These are phyloP conservation scores for Podaxis rugospora DNA, from an alignment of 768 basidiomycete species.

Conservation along the genomic window DNA sequence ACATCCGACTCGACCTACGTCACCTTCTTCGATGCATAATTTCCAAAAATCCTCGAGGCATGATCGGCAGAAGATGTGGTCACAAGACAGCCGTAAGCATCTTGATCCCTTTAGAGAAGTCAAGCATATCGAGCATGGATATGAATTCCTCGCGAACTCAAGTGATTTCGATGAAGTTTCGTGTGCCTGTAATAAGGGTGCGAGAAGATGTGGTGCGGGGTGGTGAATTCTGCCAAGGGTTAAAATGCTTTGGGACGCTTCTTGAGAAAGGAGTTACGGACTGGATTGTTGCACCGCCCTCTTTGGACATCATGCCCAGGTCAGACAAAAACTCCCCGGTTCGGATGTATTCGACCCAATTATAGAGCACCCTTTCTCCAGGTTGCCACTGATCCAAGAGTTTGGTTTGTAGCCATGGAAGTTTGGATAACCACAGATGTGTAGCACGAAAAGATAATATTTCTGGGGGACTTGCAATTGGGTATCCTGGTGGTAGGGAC, in stretches of 20 bases:
- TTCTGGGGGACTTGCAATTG: constrained; percentile 45
- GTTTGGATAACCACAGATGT: constrained; percentile 53
- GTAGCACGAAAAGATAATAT: constrained; percentile 52
- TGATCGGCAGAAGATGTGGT: constrained; percentile 79
- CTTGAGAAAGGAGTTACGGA: background rate
- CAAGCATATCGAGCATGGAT: constrained; percentile 76
- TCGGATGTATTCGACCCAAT: constrained; percentile 70
- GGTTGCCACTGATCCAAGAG: constrained; percentile 57
- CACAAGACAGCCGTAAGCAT: constrained; percentile 67
- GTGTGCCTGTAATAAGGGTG: constrained; percentile 42
- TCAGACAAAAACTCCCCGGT: constrained; percentile 57
- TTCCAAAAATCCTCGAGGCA: constrained; percentile 84
- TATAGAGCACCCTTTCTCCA: constrained; percentile 59
- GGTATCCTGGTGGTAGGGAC: constrained; percentile 50
- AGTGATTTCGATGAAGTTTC: constrained; percentile 42
- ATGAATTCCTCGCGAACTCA: constrained; percentile 60
- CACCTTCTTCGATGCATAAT: constrained; percentile 76
- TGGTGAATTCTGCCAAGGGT: constrained; percentile 43
- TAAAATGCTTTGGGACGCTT: background rate
- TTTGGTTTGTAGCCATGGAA: constrained; percentile 29
- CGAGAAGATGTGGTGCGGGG: constrained; percentile 50
- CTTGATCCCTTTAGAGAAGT: constrained; percentile 67
- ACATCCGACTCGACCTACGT: constrained; percentile 71
- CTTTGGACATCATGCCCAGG: constrained; percentile 31
- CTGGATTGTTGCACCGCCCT: constrained; percentile 27